Evolutionary conservation across 139 green algal genomes (phyloP), one percentile per base, ranked within the genome.

Genomic region (Diplosphaera chodatii): DNA sequence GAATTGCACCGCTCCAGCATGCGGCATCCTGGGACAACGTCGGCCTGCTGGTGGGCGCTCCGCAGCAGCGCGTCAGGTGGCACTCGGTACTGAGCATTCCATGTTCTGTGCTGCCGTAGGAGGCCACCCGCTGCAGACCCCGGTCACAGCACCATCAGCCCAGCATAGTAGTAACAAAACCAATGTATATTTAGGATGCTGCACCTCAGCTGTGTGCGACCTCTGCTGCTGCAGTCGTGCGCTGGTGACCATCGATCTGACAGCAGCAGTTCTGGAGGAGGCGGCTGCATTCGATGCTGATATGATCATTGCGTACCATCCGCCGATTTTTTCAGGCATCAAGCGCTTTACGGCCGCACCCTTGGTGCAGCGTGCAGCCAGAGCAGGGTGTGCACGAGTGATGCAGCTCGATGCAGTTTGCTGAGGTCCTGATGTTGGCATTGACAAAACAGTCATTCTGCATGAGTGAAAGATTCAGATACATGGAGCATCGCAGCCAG

Each of bases 231-330:
- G 48, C 48, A 59, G 48, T 18, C 48, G 48, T 10, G 48, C 25
- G 48, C 48, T 59, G 48, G 48, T 59, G 48, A 59, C 48, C 48
- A 59, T 59, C 48, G 48, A 59, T 18, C 48, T 59, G 48, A 59
- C 48, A 18, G 48, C 48, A 25, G 48, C 48, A 25, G 48, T 59
- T 10, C 13, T 59, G 16, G 10, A 59, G 48, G 48, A 59, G 48
- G 48, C 48, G 16, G 48, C 48, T 10, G 48, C 22, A 18, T 59
- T 59, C 25, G 48, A 59, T 25, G 48, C 48, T 3, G 48, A 59
- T 18, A 10, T 59, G 16, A 59, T 59, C 48, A 25, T 59, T 5
- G 48, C 48, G 48, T 59, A 59, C 48, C 48, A 59, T 18, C 48
- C 48, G 48, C 48, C 48, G 25, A 59, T 59, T 18, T 59, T 59